Evolutionary conservation across 805 yeast species (phyloP), one percentile per base, ranked within the genome.

Genomic region (Candida loeiensis): DNA sequence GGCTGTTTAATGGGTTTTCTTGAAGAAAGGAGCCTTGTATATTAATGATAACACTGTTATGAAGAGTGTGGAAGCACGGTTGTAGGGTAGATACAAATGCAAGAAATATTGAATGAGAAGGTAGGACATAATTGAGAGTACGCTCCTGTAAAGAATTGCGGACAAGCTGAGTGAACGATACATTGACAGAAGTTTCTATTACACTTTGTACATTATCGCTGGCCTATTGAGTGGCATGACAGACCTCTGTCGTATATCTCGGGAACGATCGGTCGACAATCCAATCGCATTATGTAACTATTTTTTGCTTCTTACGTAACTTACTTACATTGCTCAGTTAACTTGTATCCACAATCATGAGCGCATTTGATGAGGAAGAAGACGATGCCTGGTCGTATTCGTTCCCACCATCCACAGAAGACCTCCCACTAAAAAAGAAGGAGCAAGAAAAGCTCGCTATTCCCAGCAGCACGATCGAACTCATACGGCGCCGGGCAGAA

Each of bases 1-100:
- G 81, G 69, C 91, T 68, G 98, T 91, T 69, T 91, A 88, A 43
- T 30, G 15, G 30, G 34, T 28, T 26, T 34, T 25, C 17, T 33
- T 18, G 24, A 36, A 6, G 19, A 36, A 36, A 36, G n/a, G n/a
- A n/a, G n/a, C 15, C 24, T 17, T 36, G 39, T 36, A 36, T 28
- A 36, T 36, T 36, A 36, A 36, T 36, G 39, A 36, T 28, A 36
- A 27, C 20, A 28, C 37, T 9, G 37, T 34, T 16, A 14, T 34
- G 37, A 15, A 14, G 22, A 27, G 17, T 27, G 16, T 27, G 31
- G 11, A 13, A 25, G 27, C 27, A 25, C 27, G 27, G n/a, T 21
- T 11, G 27, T 25, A 25, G 27, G n/a, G n/a, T n/a, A n/a, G n/a
- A n/a, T n/a, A n/a, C n/a, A n/a, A n/a, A n/a, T n/a, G n/a, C n/a